These are phyloP conservation scores for Stevia rebaudiana DNA, from an alignment of 140 eudicot genomes.

Conservation along the genomic window DNA sequence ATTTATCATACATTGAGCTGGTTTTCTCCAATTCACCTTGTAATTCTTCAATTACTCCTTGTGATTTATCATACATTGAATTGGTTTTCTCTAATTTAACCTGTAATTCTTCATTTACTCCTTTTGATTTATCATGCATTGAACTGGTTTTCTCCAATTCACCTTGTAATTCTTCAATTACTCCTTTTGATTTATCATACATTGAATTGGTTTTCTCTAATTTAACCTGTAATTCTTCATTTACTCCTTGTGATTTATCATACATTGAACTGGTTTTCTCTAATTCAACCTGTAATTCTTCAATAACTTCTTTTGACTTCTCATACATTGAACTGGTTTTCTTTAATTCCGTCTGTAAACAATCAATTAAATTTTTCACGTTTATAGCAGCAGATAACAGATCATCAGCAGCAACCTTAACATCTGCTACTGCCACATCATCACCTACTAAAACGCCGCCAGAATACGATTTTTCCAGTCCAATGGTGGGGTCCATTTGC, in stretches of 20 bases:
- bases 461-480: slow-evolving; percentile 20
- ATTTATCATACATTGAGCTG: slow-evolving; percentile 3
- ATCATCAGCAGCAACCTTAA: slow-evolving; percentile 35
- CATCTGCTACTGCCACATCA: slow-evolving; percentile 26
- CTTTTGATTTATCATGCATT: slow-evolving; percentile 10
- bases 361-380: slow-evolving; percentile 22
- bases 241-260: neutral
- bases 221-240: slow-evolving; percentile 3
- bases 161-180: slow-evolving; percentile 17
- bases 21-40: neutral
- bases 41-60: neutral
- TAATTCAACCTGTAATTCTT: neutral
- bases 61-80: neutral
- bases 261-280: slow-evolving; percentile 10
- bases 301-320: slow-evolving; percentile 7
- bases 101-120: slow-evolving; percentile 1
- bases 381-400: slow-evolving; percentile 45
- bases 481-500: slow-evolving; percentile 27
- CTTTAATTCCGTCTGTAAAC: slow-evolving; percentile 15
- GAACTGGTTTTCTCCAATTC: slow-evolving; percentile 13
- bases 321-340: slow-evolving; percentile 7
- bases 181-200: slow-evolving; percentile 28
- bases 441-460: slow-evolving; percentile 4
- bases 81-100: neutral
- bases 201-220: slow-evolving; percentile 14